Evolutionary conservation across 805 yeast genomes (phyloP), one percentile per base, ranked within the genome.

Genomic region (Saccharomycopsis selenospora): DNA sequence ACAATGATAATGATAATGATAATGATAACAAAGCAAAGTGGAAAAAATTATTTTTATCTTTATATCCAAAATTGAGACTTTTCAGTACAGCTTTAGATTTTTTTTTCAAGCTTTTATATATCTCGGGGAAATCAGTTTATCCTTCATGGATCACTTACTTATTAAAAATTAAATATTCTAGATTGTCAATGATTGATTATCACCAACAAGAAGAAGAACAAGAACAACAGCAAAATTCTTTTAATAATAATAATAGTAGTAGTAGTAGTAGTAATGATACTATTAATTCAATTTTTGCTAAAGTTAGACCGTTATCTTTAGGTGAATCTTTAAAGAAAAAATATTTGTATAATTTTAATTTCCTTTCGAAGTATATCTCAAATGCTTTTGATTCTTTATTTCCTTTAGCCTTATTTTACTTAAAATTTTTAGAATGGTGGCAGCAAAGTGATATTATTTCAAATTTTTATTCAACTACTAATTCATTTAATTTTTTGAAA

Each of bases 121-220:
- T 91, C 36, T 77, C 87, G 46, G 88, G 91, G 2, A 69, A 66
- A 26, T 33, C 47, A 6, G 70, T 77, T 7, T 79, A 80, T 43
- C 81, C 90, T 1, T 67, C 83, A 0, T 55, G 85, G 2, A 56
- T 82, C 2, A 86, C 87, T 33, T 71, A 70, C 50, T 54, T 86
- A 2, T 72, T 85, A 55, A 73, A 73, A 20, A 77, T 85, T 46
- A 77, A 81, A 49, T 85, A 79, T 58, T 68, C 95, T 0, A 72
- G 95, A 49, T 64, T 84, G 50, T 76, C 70, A 47, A 71, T 63
- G 47, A 67, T 66, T 48, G 83, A 77, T 56, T 75, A 77, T 55
- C 59, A 68, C 24, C 64, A 67, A n/a, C n/a, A n/a, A n/a, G n/a
- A n/a, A n/a, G n/a, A n/a, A n/a, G n/a, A n/a, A n/a, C n/a, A n/a